Base-by-base conservation (phyloP, 176 grass and related monocot species). In the Themeda triandra region DNA sequence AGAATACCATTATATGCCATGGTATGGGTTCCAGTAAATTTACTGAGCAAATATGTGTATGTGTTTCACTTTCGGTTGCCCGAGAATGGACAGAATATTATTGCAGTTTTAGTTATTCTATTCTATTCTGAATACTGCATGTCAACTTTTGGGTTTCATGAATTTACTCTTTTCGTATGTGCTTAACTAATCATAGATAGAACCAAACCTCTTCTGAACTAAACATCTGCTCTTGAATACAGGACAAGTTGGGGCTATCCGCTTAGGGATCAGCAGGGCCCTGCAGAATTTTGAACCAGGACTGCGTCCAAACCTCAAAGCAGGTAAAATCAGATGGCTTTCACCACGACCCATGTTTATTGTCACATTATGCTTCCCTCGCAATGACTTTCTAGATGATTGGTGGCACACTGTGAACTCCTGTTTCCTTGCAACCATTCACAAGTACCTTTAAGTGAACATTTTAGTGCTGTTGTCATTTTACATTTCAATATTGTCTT, bases 221-320 rank as follows among this genome's bases (percentile, higher is more conserved):
- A 17, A 63, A 56, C 29, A 67, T 53, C 2, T 84, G 32, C 79
- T 69, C 63, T 79, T 1, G 60, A 62, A 23, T 46, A 68, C 80
- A 99, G 96, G 96, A 48, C 96, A 96, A 92, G 93, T 99, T 24
- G 93, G 93, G 67, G 96, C 96, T 63, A 90, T 99, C 58, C 93
- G 93, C 42, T 79, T 99, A 71, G 96, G 96, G 25, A 94, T 99
- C 69, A 99, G 96, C 56, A 94, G 93, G 79, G 93, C 96, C 39
- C 91, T 99, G 78, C 91, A 99, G 84, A 96, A 96, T 49, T 96
- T 86, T 80, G 96, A 99, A 88, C 93, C 96, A 81, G 96, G 93
- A 36, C 32, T 84, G 11, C 91, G 90, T 63, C 90, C 96, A 45
- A 86, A 94, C 75, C 93, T 99, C 51, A 99, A 99, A 99, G 83